Base-by-base conservation (phyloP, 1,284 basidiomycete genomes). In the Microbotryum lychnidis-dioicae region DNA sequence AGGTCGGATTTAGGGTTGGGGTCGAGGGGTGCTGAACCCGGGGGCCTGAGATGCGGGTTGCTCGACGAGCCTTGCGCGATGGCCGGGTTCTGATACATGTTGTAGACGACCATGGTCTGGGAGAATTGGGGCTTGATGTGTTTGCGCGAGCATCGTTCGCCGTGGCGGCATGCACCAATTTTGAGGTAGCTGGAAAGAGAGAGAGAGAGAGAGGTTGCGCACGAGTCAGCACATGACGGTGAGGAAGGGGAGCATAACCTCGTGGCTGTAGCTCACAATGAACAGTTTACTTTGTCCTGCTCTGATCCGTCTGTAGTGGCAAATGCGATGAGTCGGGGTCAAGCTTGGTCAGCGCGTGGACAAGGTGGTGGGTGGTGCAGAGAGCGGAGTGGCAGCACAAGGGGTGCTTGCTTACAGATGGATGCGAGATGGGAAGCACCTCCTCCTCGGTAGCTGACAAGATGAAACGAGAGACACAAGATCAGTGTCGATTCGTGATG, bases 121-220 rank as follows among this genome's bases (percentile, higher is more conserved):
- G 92, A 97, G 77, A 94, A 97, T 3, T 91, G 87, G 2, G 96
- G 96, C 72, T 89, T 87, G 76, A 97, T 97, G 78, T 99, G 96
- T 76, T 98, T 97, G 72, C 96, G 83, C 4, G 90, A 96, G 74
- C 91, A 96, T 62, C 92, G 83, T 71, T 96, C 92, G n/a, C 91
- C 91, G 76, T 96, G 91, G 45, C 91, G 83, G 77, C 91, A 96
- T 59, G 91, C 91, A 61, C 91, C 91, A 78, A 96, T 96, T 86
- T 93, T 71, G 52, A 70, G 57, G 56, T 69, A 65, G 57, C 63
- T 62, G 55, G n/a, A 6, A 21, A 44, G 37, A 18, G 10, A 37
- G 25, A 6, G 46, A 6, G 46, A n/a, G 33, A 7, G 47, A 56
- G 57, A 20, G 21, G 45, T 45, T 5, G 42, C 10, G 21, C 31